These are phyloP conservation scores for Aplosporella prunicola DNA, from an alignment of 2,329 filamentous ascomycete genomes.

Conservation along the genomic window DNA sequence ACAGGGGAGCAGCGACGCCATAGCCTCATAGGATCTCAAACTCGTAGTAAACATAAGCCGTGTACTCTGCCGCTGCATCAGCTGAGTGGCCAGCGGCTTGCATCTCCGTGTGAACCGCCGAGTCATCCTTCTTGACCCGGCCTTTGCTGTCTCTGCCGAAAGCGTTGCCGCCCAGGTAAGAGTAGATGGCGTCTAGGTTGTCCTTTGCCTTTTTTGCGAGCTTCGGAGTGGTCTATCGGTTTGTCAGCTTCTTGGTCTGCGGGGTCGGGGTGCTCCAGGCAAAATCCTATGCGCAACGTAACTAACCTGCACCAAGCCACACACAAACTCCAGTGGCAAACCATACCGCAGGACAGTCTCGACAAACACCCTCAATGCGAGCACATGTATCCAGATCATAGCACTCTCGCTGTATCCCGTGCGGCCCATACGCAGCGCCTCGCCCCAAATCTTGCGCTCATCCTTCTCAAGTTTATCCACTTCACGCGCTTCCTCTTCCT, in stretches of 20 bases:
- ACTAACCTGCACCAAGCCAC: constrained; percentile 72
- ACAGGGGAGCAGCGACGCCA: too few species aligned
- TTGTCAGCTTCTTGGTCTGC: not conserved
- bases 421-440: constrained; percentile 74
- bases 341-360: constrained; percentile 97
- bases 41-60: constrained; percentile 94
- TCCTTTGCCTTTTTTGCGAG: constrained; percentile 59
- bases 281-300: not conserved
- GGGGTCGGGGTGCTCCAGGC: too few species aligned
- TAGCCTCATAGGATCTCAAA: constrained; percentile 66
- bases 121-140: constrained; percentile 82
- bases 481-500: constrained; percentile 81
- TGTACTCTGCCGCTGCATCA: constrained; percentile 70
- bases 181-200: constrained; percentile 69
- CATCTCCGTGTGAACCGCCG: constrained; percentile 69
- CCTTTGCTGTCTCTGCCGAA: constrained; percentile 90
- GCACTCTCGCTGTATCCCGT: constrained; percentile 95
- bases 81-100: constrained; percentile 60
- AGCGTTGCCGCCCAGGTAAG: constrained; percentile 88
- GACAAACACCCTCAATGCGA: constrained; percentile 87
- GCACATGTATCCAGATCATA: constrained; percentile 90
- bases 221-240: constrained; percentile 69
- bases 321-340: constrained; percentile 80
- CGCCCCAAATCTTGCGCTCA: constrained; percentile 85
- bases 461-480: constrained; percentile 72